Evolutionary conservation across 768 basidiomycete species (phyloP), one percentile per base, ranked within the genome.

Genomic region (Macrolepiota dolichaula): DNA sequence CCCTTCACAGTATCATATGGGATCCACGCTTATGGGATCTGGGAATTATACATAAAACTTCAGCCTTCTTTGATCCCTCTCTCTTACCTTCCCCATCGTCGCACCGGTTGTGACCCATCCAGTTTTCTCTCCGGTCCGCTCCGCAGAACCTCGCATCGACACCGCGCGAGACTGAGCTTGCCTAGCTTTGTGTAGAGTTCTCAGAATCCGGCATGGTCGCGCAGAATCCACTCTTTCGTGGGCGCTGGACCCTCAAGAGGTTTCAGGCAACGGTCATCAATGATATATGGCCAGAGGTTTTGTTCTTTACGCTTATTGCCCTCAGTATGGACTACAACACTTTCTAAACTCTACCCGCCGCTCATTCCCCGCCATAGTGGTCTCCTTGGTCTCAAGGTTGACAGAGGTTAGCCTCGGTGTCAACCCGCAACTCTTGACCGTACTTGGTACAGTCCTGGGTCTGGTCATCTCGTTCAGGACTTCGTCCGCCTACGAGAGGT

Each of bases 361-460:
- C 47, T 61, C 32, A 49, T 12, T 27, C 24, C 67, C 10, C 60
- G 29, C 74, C 25, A 1, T 55, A 88, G 86, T 87, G 83, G 87
- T 89, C 13, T 70, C 76, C 3, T 65, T 81, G 29, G 82, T 88
- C 10, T 82, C 84, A 0, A 67, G 79, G 60, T 66, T 81, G 67
- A 86, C 85, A 0, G 58, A 60, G 4, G 75, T 75, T 50, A 72
- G 80, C 51, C 76, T 89, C n/a, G 74, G 73, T 0, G 75, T 89
- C 57, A 32, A 1, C 10, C 7, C 58, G 36, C 36, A 62, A 37
- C 77, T 88, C 63, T 74, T 91, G 59, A 86, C 87, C 3, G 88
- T 90, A 6, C 77, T 91, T 55, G 88, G 88, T 81, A 87, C 85
- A 13, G 86, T 89, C 27, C 81, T 89, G 69, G 87, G 81, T 81